Percentiles rank a stretch among this genome's conserved stretches.
Evolutionary conservation across 441 rosid species (phyloP).

Genomic region (Mallotus repandus): DNA sequence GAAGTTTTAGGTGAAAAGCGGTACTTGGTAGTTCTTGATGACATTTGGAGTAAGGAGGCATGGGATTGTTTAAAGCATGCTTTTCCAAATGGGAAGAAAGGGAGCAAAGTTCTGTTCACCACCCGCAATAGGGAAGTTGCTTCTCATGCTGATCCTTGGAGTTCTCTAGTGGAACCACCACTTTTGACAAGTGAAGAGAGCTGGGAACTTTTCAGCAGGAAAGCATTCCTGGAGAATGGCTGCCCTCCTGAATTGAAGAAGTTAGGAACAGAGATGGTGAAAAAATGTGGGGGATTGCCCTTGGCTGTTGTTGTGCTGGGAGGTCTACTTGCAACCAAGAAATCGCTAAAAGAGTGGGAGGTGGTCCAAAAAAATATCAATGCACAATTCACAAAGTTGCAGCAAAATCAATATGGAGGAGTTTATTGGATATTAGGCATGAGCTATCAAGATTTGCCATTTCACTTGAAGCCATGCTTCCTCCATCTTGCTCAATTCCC

Average conservation of each 20-base stretch:
- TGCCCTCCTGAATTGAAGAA: neutral
- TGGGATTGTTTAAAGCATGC: too few relatives aligned
- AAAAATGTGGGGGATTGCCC: constrained; percentile 21
- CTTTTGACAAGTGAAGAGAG: too few relatives aligned
- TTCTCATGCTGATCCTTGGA: too few relatives aligned
- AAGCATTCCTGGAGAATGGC: too few relatives aligned
- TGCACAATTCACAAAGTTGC: neutral
- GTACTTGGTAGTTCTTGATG: too few relatives aligned
- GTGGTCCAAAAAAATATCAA: constrained; percentile 1
- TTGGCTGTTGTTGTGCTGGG: constrained; percentile 19
- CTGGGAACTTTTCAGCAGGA: too few relatives aligned
- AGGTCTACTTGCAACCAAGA: constrained; percentile 18
- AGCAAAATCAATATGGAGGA: constrained; percentile 1
- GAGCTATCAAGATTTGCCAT: constrained; percentile 28
- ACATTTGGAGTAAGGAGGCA: too few relatives aligned
- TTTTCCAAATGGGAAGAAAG: too few relatives aligned
- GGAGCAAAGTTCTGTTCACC: too few relatives aligned
- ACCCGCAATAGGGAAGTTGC: too few relatives aligned
- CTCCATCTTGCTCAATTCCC: constrained; percentile 38
- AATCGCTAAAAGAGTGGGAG: neutral
- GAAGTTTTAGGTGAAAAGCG: too few relatives aligned
- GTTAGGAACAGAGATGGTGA: constrained; percentile 16
- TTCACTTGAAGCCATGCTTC: constrained; percentile 32
- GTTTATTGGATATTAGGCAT: constrained; percentile 16
- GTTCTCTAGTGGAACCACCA: too few relatives aligned